Evolutionary conservation across 805 yeast genomes (phyloP), one percentile per base, ranked within the genome.

Genomic region (Ogataea neopini): DNA sequence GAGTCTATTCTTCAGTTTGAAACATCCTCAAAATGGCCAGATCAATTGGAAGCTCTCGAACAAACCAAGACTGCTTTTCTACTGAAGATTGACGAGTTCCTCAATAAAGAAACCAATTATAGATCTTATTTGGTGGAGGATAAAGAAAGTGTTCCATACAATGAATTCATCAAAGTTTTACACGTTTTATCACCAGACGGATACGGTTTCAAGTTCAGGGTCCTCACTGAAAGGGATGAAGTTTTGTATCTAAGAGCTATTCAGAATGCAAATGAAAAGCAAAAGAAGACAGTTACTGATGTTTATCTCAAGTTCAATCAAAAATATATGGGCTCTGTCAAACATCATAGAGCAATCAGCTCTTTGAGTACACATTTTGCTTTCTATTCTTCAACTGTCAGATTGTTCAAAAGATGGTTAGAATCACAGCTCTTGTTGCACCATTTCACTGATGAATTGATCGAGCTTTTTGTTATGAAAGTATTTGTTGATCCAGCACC

Each of bases 1-100:
- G 91, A 87, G 37, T 83, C 84, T 13, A 75, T 94, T 8, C 63
- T 94, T 30, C 96, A 91, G 66, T 88, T 94, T 65, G 99, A 94
- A 69, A 73, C 87, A 3, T 88, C 96, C 2, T 76, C 80, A n/a
- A 82, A 83, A 64, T 94, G 99, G 99, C 99, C 99, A 2, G 96
- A 88, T 66, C 97, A 94, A 63, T 64, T 89, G 5, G 69, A 75
- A 33, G 90, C 97, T 2, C 69, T 90, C 45, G 98, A 94, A 64
- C 84, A 86, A 59, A 86, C 96, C 13, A 94, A 94, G 62, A 80
- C 95, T 26, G 98, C 98, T 6, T 88, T 94, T 56, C 70, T 92
- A 57, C 64, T 94, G 45, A 86, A 86, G 57, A 79, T 91, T 18
- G 55, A 66, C 50, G 79, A 76, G 32, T 53, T 64, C 6, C 52